Percentiles rank a stretch among this genome's conserved stretches.
Conservation (phyloP, 495 filamentous ascomycete genomes). For the Amniculicola lignicola region DNA sequence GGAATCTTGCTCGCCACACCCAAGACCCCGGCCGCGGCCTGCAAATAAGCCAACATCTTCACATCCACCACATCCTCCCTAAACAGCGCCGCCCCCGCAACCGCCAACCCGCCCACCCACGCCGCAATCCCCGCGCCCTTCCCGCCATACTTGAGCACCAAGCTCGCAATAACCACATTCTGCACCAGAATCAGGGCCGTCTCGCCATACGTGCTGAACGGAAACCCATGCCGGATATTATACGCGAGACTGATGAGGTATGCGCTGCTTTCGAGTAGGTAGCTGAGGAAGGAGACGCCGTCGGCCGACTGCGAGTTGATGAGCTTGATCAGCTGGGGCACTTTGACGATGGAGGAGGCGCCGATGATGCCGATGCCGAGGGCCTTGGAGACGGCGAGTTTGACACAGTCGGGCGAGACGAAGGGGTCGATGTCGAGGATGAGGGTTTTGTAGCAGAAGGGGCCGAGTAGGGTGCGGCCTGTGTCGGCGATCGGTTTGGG, state of each 20-base stretch:
- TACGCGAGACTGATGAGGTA: slow-evolving; percentile 87
- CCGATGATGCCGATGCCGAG: slow-evolving; percentile 90
- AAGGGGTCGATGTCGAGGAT: slow-evolving; percentile 74
- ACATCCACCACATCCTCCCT: slow-evolving; percentile 63
- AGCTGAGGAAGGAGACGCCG: slow-evolving; percentile 84
- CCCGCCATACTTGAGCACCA: slow-evolving; percentile 79
- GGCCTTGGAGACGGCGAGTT: slow-evolving; percentile 83
- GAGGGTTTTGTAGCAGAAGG: slow-evolving; percentile 76
- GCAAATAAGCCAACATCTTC: slow-evolving; percentile 67
- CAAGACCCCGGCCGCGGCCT: slow-evolving; percentile 79
- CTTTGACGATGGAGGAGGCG: slow-evolving; percentile 84
- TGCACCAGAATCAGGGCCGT: slow-evolving; percentile 85
- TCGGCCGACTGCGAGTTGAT: slow-evolving; percentile 70
- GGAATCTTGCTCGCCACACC: slow-evolving; percentile 86
- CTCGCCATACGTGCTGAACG: slow-evolving; percentile 95
- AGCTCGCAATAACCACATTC: slow-evolving; percentile 79
- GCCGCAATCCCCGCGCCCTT: slow-evolving; percentile 58
- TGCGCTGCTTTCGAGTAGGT: slow-evolving; percentile 81
- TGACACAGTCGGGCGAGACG: slow-evolving; percentile 68
- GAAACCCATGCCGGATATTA: slow-evolving; percentile 82
- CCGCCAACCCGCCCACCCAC: slow-evolving; percentile 72
- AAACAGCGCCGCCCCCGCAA: slow-evolving; percentile 62
- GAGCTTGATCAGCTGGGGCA: slow-evolving; percentile 93
- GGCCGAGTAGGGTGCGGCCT: slow-evolving; percentile 74
- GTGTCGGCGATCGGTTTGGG: slow-evolving; percentile 73